A percentile compares a stretch with the other conserved stretches of the same genome.
Evolutionary conservation across 805 yeast species (phyloP).

Genomic region (Nakazawaea holstii): DNA sequence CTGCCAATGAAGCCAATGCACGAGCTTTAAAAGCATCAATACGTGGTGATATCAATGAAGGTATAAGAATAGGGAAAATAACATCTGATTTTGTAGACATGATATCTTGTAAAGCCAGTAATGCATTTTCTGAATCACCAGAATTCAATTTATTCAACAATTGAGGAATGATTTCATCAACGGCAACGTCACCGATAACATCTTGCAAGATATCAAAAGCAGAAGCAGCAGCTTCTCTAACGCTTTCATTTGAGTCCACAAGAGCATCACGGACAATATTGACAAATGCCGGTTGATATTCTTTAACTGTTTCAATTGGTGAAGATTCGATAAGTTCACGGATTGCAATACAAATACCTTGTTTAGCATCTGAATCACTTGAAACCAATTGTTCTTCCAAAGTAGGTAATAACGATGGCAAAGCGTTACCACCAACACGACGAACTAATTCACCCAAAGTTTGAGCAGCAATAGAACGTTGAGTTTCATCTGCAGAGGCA

Average conservation of each 20-base stretch:
- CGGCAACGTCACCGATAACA: slow-evolving; percentile 75
- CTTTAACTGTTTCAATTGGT: slow-evolving; percentile 49
- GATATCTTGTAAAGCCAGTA: slow-evolving; percentile 84
- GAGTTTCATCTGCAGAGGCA: slow-evolving; percentile 74
- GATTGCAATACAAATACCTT: slow-evolving; percentile 94
- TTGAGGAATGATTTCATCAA: slow-evolving; percentile 85
- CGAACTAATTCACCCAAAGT: slow-evolving; percentile 93
- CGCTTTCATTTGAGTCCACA: slow-evolving; percentile 65
- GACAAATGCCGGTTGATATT: slow-evolving; percentile 66
- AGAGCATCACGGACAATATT: slow-evolving; percentile 73
- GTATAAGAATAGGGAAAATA: slow-evolving; percentile 89
- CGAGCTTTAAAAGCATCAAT: slow-evolving; percentile 80
- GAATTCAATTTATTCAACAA: slow-evolving; percentile 58
- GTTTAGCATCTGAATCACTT: slow-evolving; percentile 79
- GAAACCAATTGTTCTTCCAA: slow-evolving; percentile 57
- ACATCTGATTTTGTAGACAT: slow-evolving; percentile 87
- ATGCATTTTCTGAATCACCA: slow-evolving; percentile 64
- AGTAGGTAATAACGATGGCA: slow-evolving; percentile 80
- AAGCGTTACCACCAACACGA: slow-evolving; percentile 85
- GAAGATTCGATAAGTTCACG: slow-evolving; percentile 80
- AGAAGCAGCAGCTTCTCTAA: slow-evolving; percentile 86
- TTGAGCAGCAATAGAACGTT: slow-evolving; percentile 85
- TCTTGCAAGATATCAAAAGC: slow-evolving; percentile 88
- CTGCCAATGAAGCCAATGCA: slow-evolving; percentile 81
- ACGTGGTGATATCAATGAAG: slow-evolving; percentile 77